phyloP scores from a whole-genome alignment of 371 early-diverging fungal genomes.

The Rhizopus stolonifer region DNA sequence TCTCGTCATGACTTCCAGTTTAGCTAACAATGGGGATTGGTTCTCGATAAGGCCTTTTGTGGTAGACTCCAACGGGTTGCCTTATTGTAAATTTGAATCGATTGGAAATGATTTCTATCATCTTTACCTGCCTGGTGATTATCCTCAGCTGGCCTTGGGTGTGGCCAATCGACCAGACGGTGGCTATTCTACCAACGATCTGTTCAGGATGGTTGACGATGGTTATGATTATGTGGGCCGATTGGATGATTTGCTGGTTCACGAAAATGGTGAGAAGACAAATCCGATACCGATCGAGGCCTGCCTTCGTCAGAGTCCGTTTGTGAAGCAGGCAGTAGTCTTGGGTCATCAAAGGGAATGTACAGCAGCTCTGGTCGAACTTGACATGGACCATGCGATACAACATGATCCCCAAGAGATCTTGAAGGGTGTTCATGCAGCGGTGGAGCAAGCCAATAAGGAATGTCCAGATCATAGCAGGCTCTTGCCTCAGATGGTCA shows the following conservation, averaged over 20 bases:
- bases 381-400: slow-evolving; percentile 12
- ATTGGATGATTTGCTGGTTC: slow-evolving; percentile 27
- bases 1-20: background rate
- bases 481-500: slow-evolving; percentile 31
- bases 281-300: slow-evolving; percentile 36
- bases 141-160: slow-evolving; percentile 7
- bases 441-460: slow-evolving; percentile 30
- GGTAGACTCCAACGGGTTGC: background rate
- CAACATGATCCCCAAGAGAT: slow-evolving; percentile 11
- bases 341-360: slow-evolving; percentile 24
- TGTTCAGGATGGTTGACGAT: slow-evolving; percentile 15
- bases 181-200: slow-evolving; percentile 28
- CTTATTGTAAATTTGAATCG: background rate
- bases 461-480: slow-evolving; percentile 28
- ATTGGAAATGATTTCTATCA: background rate
- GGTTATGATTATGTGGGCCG: slow-evolving; percentile 22
- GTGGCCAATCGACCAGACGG: slow-evolving; percentile 21
- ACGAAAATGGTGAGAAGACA: slow-evolving; percentile 41
- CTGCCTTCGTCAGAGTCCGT: slow-evolving; percentile 5
- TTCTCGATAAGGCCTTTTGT: background rate
- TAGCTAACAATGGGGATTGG: slow-evolving; percentile 9
- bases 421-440: slow-evolving; percentile 10
- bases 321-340: slow-evolving; percentile 21
- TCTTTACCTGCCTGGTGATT: background rate
- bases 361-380: slow-evolving; percentile 23